phyloP scores from a whole-genome alignment of 768 basidiomycete species.

The Lepiota brunneoincarnata region DNA sequence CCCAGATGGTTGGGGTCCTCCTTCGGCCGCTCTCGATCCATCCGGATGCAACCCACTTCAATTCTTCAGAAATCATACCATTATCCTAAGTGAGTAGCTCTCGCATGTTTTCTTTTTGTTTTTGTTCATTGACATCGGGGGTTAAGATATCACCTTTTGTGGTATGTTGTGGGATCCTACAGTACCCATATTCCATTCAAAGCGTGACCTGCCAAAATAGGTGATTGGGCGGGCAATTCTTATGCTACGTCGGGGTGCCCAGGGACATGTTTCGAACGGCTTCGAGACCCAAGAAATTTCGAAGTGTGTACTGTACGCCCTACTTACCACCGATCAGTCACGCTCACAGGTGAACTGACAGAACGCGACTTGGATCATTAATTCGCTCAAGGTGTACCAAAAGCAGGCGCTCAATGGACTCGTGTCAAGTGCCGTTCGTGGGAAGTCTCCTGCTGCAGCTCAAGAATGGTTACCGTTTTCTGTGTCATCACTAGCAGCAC shows the following conservation, averaged over 20 bases:
- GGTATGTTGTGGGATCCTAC: constrained; percentile 36
- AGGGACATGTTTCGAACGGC: constrained; percentile 61
- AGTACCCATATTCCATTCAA: neutral
- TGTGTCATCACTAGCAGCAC: constrained; percentile 1
- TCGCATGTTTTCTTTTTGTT: constrained; percentile 26
- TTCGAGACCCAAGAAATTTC: constrained; percentile 72
- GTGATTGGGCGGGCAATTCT: constrained; percentile 84
- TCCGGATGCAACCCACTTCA: constrained; percentile 52
- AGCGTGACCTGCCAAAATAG: constrained; percentile 27
- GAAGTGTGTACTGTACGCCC: constrained; percentile 42
- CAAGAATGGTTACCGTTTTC: neutral
- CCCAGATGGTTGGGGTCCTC: constrained; percentile 66
- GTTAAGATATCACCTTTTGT: constrained; percentile 77
- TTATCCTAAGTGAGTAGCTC: constrained; percentile 63
- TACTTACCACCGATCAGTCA: neutral
- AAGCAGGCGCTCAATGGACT: constrained; percentile 44
- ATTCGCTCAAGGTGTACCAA: constrained; percentile 71
- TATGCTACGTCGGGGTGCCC: constrained; percentile 74
- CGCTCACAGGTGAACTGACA: constrained; percentile 22
- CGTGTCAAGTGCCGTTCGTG: neutral
- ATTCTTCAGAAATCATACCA: constrained; percentile 68
- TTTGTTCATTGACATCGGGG: neutral
- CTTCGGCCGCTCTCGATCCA: constrained; percentile 58
- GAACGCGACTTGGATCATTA: constrained; percentile 84
- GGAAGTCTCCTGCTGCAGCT: neutral